phyloP scores from a whole-genome alignment of 495 filamentous ascomycete species.

The Geoglossum glabrum region DNA sequence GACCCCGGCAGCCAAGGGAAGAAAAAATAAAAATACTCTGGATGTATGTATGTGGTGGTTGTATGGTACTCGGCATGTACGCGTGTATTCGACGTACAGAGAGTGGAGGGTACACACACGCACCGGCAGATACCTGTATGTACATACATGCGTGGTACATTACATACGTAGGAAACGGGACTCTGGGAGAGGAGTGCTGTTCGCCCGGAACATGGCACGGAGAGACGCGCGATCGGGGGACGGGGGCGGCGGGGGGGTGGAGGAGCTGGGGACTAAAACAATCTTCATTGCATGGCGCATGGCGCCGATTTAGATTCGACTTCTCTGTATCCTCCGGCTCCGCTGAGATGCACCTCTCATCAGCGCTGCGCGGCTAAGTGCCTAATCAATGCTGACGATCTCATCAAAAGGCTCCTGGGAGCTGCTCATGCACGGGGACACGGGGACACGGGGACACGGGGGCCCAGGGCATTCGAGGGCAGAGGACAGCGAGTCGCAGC shows the following conservation, averaged over 20 bases:
- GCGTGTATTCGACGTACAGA: too few relatives aligned
- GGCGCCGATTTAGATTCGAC: not conserved
- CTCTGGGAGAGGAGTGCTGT: too few relatives aligned
- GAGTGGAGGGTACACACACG: too few relatives aligned
- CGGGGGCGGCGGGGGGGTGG: not conserved
- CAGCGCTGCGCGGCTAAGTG: not conserved
- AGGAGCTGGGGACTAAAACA: slow-evolving; percentile 1
- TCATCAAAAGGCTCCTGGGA: not conserved
- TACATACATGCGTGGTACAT: too few relatives aligned
- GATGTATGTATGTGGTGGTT: too few relatives aligned
- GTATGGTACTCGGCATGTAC: too few relatives aligned
- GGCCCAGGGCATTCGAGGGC: not conserved
- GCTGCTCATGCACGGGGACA: not conserved
- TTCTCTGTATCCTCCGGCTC: not conserved
- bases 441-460: not conserved
- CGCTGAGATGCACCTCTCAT: not conserved
- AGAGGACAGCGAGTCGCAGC: not conserved
- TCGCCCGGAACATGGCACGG: too few relatives aligned
- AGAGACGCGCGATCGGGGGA: not conserved
- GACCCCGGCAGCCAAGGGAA: not conserved
- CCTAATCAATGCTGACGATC: not conserved
- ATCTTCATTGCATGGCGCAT: not conserved
- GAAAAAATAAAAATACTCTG: not conserved
- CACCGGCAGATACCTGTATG: too few relatives aligned
- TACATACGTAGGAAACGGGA: too few relatives aligned